Conservation (phyloP, 1,284 basidiomycete genomes). For the Austroboletus niveus region DNA sequence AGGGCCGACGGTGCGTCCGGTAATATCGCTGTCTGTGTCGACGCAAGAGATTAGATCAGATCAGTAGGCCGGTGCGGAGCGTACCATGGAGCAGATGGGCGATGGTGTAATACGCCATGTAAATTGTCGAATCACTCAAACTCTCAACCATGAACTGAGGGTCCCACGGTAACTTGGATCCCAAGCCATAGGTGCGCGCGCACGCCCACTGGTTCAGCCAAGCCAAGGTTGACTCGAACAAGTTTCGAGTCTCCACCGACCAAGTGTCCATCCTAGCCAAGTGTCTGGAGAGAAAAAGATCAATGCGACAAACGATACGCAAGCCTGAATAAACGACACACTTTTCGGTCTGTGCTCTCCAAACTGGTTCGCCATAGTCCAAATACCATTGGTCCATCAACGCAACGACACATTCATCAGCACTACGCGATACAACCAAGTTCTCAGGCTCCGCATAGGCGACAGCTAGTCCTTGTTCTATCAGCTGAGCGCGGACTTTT, state of each 20-base stretch:
- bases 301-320: neutral
- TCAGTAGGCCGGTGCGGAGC: slow-evolving; percentile 14
- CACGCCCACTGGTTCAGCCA: slow-evolving; percentile 99
- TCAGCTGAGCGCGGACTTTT: slow-evolving; percentile 86
- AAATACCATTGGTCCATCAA: slow-evolving; percentile 99
- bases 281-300: slow-evolving; percentile 46
- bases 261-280: slow-evolving; percentile 90
- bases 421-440: slow-evolving; percentile 84
- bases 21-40: slow-evolving; percentile 60
- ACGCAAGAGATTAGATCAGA: neutral
- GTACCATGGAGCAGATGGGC: slow-evolving; percentile 84
- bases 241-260: slow-evolving; percentile 85
- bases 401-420: slow-evolving; percentile 96
- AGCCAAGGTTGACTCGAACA: slow-evolving; percentile 87
- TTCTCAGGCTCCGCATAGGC: slow-evolving; percentile 97
- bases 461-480: slow-evolving; percentile 76
- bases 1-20: slow-evolving; percentile 80
- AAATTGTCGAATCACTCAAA: slow-evolving; percentile 96
- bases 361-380: slow-evolving; percentile 91
- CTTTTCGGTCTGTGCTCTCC: slow-evolving; percentile 88
- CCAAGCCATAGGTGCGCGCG: slow-evolving; percentile 94
- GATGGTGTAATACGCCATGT: slow-evolving; percentile 99
- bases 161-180: slow-evolving; percentile 97
- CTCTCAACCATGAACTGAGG: slow-evolving; percentile 96
- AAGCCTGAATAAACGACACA: slow-evolving; percentile 48